Evolutionary conservation across 2,329 filamentous ascomycete genomes (phyloP).

Genomic region (Raffaelea arxii): DNA sequence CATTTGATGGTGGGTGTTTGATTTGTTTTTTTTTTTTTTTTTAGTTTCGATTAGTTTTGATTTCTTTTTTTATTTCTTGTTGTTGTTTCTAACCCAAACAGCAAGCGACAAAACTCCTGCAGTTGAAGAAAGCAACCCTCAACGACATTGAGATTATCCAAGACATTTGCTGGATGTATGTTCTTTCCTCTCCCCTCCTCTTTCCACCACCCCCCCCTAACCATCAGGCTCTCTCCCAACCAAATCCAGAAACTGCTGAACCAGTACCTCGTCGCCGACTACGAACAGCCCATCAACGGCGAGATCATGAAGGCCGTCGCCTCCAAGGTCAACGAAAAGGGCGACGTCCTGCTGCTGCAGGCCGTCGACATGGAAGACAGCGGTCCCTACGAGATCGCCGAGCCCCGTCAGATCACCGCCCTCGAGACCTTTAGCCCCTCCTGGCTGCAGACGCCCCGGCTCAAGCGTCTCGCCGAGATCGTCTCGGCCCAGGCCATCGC

Average conservation of each 20-base stretch:
- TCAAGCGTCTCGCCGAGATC: slow-evolving; percentile 96
- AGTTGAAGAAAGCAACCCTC: slow-evolving; percentile 96
- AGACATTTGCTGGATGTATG: slow-evolving; percentile 99
- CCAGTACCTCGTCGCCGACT: slow-evolving; percentile 96
- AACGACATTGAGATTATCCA: slow-evolving; percentile 99
- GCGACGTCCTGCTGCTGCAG: slow-evolving; percentile 83
- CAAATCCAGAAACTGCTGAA: slow-evolving; percentile 99
- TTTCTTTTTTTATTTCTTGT: slow-evolving; percentile 1
- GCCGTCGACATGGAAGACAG: slow-evolving; percentile 99
- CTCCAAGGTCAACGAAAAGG: slow-evolving; percentile 94
- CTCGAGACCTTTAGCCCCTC: slow-evolving; percentile 97
- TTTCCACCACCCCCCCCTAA: background rate
- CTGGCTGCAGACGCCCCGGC: slow-evolving; percentile 90
- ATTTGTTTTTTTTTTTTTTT: background rate
- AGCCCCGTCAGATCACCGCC: slow-evolving; percentile 90
- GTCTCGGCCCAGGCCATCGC: slow-evolving; percentile 94
- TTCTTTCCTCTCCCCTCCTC: slow-evolving; percentile 14
- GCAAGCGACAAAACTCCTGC: slow-evolving; percentile 97
- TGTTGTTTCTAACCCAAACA: slow-evolving; percentile 26
- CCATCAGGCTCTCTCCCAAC: slow-evolving; percentile 80
- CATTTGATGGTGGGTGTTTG: slow-evolving; percentile 72
- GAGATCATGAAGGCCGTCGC: slow-evolving; percentile 99
- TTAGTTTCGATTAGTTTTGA: background rate
- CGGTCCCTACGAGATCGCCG: slow-evolving; percentile 95
- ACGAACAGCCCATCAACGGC: slow-evolving; percentile 98